Evolutionary conservation across 1,139 yeast species (phyloP).

Genomic region (Blastobotrys petasosporus): DNA sequence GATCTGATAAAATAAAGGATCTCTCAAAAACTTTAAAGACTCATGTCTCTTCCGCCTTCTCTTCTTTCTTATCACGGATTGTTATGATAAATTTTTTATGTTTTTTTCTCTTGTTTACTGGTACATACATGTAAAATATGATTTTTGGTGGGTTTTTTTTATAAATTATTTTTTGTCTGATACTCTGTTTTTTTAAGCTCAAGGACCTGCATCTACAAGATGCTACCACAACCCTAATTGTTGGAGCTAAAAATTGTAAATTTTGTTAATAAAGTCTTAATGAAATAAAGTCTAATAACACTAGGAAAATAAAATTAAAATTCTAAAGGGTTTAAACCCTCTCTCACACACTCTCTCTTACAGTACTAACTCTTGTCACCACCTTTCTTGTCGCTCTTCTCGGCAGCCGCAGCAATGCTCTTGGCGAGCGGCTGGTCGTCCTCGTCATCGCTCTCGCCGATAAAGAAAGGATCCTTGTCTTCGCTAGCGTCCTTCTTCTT

Average conservation of each 20-base stretch:
- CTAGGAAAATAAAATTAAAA: too few species aligned
- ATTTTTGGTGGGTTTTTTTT: background rate
- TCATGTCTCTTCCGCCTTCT: background rate
- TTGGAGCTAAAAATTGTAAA: too few species aligned
- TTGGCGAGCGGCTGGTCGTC: conserved; percentile 28
- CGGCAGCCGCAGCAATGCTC: background rate
- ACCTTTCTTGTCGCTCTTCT: too few species aligned
- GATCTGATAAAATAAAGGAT: background rate
- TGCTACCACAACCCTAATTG: too few species aligned
- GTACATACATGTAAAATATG: background rate
- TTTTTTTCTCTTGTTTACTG: background rate
- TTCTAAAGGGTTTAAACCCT: too few species aligned
- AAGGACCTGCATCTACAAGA: background rate
- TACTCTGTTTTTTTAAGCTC: background rate
- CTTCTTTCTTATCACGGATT: background rate
- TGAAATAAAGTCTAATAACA: too few species aligned
- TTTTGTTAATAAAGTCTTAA: too few species aligned
- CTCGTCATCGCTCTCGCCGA: conserved; percentile 75
- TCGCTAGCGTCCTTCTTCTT: conserved; percentile 48
- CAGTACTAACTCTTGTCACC: too few species aligned
- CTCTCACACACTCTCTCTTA: too few species aligned
- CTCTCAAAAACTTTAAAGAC: background rate
- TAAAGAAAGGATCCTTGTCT: conserved; percentile 65
- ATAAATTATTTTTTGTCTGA: background rate
- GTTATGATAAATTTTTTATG: background rate